A percentile compares a stretch with the other conserved stretches of the same genome.
These are phyloP conservation scores for Hansenula lynferdii DNA, from an alignment of 1,139 yeast species.

Conservation along the genomic window DNA sequence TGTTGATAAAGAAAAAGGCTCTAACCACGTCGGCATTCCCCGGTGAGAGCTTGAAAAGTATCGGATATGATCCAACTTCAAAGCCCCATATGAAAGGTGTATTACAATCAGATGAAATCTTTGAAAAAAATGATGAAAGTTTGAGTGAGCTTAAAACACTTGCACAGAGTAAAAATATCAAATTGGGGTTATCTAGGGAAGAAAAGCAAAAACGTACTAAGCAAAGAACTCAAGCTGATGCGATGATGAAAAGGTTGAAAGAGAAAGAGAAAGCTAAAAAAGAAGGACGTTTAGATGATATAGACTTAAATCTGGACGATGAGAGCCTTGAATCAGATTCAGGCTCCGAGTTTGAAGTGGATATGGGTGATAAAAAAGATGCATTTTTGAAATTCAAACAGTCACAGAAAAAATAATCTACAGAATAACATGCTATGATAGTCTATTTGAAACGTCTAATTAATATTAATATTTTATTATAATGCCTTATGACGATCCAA, in stretches of 20 bases:
- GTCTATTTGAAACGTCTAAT: background rate
- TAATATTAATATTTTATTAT: no score
- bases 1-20: slow-evolving; percentile 21
- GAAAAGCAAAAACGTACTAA: slow-evolving; percentile 22
- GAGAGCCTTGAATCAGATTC: slow-evolving; percentile 1
- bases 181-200: slow-evolving; percentile 26
- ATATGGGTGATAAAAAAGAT: background rate
- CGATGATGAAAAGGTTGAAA: slow-evolving; percentile 14
- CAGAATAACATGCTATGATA: background rate
- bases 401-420: slow-evolving; percentile 24
- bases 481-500: slow-evolving; percentile 1
- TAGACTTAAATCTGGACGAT: no score
- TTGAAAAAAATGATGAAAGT: slow-evolving; percentile 21
- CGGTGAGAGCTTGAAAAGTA: slow-evolving; percentile 32
- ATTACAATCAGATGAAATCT: slow-evolving; percentile 10
- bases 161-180: slow-evolving; percentile 27
- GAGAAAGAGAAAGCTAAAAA: background rate
- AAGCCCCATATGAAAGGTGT: slow-evolving; percentile 17
- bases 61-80: slow-evolving; percentile 52
- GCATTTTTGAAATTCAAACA: slow-evolving; percentile 5
- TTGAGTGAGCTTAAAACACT: slow-evolving; percentile 25
- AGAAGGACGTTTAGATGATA: no score
- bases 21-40: slow-evolving; percentile 33
- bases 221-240: slow-evolving; percentile 21
- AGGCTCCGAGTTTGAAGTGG: slow-evolving; percentile 4